These are phyloP conservation scores for Ogataea haglerorum DNA, from an alignment of 805 yeast genomes.

Conservation along the genomic window DNA sequence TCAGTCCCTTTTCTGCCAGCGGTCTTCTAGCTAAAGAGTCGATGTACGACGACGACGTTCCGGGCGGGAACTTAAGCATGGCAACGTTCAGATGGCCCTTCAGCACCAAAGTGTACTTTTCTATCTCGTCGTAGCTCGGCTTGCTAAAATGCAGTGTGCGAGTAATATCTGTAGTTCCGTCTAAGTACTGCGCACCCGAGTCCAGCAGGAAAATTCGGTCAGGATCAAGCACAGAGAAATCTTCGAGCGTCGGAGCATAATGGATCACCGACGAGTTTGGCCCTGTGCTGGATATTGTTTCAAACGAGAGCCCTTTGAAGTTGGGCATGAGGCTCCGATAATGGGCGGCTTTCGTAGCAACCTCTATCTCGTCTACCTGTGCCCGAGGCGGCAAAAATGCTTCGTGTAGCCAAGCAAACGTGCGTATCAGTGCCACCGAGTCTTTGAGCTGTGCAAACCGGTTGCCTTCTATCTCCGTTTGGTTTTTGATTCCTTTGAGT, in stretches of 20 bases:
- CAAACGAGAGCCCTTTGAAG: slow-evolving; percentile 69
- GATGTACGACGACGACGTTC: slow-evolving; percentile 69
- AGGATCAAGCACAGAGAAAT: slow-evolving; percentile 60
- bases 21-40: slow-evolving; percentile 83
- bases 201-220: slow-evolving; percentile 73
- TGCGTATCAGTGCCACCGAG: slow-evolving; percentile 70
- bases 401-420: slow-evolving; percentile 79
- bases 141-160: slow-evolving; percentile 71
- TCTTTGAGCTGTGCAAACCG: slow-evolving; percentile 78
- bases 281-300: slow-evolving; percentile 74
- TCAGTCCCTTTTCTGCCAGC: slow-evolving; percentile 78
- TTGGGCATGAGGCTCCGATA: slow-evolving; percentile 41
- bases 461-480: slow-evolving; percentile 67
- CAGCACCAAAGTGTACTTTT: slow-evolving; percentile 77
- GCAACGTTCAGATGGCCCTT: slow-evolving; percentile 92
- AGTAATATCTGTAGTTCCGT: slow-evolving; percentile 96
- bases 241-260: slow-evolving; percentile 63
- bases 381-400: slow-evolving; percentile 31
- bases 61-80: slow-evolving; percentile 70
- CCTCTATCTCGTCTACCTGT: slow-evolving; percentile 55
- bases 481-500: slow-evolving; percentile 74
- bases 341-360: slow-evolving; percentile 49
- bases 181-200: slow-evolving; percentile 87
- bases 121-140: slow-evolving; percentile 56
- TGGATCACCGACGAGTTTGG: slow-evolving; percentile 74